These are phyloP conservation scores for Fraxinus greggii DNA, from an alignment of 305 asterid genomes.

Conservation along the genomic window DNA sequence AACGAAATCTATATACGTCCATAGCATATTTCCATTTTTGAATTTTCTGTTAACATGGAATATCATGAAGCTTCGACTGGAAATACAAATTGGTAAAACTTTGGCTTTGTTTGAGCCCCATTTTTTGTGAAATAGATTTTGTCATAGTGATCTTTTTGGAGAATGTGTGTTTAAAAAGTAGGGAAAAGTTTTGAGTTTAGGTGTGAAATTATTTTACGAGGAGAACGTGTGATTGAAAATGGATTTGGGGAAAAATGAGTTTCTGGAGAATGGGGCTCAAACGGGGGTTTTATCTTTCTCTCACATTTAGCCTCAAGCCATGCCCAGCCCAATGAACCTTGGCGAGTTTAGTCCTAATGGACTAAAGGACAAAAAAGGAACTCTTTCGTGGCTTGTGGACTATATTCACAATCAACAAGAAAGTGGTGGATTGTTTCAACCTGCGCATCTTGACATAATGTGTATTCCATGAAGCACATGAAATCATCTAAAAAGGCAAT, in stretches of 20 bases:
- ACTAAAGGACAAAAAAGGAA: no score
- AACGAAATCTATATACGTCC: neutral
- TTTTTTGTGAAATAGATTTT: neutral
- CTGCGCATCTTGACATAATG: neutral
- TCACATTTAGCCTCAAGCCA: neutral
- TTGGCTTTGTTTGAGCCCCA: neutral
- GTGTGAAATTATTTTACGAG: neutral
- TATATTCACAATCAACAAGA: neutral
- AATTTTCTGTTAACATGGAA: neutral
- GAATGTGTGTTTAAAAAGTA: neutral
- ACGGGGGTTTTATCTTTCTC: neutral
- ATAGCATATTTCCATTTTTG: neutral
- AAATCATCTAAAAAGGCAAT: conserved; percentile 5
- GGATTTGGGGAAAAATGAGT: neutral
- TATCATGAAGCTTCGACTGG: neutral
- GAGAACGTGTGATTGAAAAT: neutral
- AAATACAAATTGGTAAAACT: neutral
- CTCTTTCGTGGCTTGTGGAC: neutral
- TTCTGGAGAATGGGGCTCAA: neutral
- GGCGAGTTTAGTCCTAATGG: no score
- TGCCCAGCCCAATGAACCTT: no score
- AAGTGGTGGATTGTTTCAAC: neutral
- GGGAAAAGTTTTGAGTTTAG: neutral
- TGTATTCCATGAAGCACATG: neutral
- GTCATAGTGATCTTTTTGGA: neutral